phyloP scores from a whole-genome alignment of 441 rosid genomes.

The Populus tomentosa region DNA sequence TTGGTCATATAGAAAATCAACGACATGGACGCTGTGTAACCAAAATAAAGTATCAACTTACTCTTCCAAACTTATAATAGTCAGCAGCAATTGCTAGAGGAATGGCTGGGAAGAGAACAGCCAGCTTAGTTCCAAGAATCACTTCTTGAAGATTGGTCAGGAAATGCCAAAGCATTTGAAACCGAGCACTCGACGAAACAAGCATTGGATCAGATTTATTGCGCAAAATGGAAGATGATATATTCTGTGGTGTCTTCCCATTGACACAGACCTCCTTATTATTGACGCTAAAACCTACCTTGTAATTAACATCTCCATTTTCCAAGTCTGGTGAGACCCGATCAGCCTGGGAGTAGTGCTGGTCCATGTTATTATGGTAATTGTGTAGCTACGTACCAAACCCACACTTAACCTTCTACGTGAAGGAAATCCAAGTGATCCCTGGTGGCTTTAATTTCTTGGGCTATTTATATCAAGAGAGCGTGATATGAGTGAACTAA shows the following conservation, averaged over 20 bases:
- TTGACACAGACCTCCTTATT: constrained; percentile 1
- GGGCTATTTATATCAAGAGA: neutral
- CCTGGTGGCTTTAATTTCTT: neutral
- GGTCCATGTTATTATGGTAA: neutral
- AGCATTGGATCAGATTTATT: constrained; percentile 58
- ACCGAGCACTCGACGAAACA: constrained; percentile 42
- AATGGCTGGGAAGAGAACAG: constrained; percentile 68
- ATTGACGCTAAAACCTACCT: neutral
- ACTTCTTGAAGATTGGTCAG: constrained; percentile 73
- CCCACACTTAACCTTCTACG: neutral
- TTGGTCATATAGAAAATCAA: neutral
- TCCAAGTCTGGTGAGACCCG: constrained; percentile 24
- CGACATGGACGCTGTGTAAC: constrained; percentile 27
- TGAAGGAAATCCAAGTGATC: neutral
- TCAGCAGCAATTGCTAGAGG: constrained; percentile 66
- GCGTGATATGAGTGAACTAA: neutral
- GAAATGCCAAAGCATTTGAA: constrained; percentile 29
- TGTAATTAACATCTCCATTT: constrained; percentile 17
- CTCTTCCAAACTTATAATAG: constrained; percentile 46
- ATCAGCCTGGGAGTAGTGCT: neutral
- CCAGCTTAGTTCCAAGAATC: constrained; percentile 70
- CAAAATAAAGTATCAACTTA: constrained; percentile 26
- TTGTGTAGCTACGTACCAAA: neutral
- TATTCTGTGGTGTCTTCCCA: constrained; percentile 50
- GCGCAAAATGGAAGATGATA: constrained; percentile 58